phyloP scores from a whole-genome alignment of 2,329 filamentous ascomycete genomes.

The Coniochaeta prunicola region DNA sequence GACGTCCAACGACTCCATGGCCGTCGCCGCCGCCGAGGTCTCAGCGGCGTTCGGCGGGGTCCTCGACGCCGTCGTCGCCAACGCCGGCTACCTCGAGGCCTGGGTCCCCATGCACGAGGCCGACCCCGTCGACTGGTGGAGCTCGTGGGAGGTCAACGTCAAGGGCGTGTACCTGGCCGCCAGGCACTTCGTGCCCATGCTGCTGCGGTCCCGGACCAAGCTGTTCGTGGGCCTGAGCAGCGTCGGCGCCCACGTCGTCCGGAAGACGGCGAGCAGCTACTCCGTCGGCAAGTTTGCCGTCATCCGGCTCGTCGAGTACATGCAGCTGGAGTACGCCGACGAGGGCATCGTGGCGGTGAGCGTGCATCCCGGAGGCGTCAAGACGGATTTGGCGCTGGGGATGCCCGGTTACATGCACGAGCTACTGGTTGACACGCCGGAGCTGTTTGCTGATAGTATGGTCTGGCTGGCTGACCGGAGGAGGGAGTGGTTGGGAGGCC shows the following conservation, averaged over 20 bases:
- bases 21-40: constrained; percentile 22
- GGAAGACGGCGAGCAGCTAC: not conserved
- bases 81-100: constrained; percentile 31
- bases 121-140: constrained; percentile 35
- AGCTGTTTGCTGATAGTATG: not conserved
- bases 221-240: not conserved
- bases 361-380: constrained; percentile 1
- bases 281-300: constrained; percentile 1
- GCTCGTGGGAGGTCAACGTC: constrained; percentile 41
- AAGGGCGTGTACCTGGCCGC: constrained; percentile 38
- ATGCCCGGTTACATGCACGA: not conserved
- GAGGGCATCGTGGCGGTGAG: constrained; percentile 1
- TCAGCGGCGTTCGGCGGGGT: constrained; percentile 12
- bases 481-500: constrained; percentile 2
- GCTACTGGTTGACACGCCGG: constrained; percentile 1
- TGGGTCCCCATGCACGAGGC: constrained; percentile 27
- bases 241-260: not conserved
- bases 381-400: not conserved
- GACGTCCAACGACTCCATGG: constrained; percentile 23
- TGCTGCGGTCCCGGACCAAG: constrained; percentile 14
- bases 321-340: constrained; percentile 3
- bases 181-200: constrained; percentile 38
- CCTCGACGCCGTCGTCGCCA: constrained; percentile 31
- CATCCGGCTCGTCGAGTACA: constrained; percentile 1
- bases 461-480: not conserved